Percentiles rank a stretch among this genome's conserved stretches.
phyloP scores from a whole-genome alignment of 2,329 filamentous ascomycete genomes.

The Claviceps paspali region DNA sequence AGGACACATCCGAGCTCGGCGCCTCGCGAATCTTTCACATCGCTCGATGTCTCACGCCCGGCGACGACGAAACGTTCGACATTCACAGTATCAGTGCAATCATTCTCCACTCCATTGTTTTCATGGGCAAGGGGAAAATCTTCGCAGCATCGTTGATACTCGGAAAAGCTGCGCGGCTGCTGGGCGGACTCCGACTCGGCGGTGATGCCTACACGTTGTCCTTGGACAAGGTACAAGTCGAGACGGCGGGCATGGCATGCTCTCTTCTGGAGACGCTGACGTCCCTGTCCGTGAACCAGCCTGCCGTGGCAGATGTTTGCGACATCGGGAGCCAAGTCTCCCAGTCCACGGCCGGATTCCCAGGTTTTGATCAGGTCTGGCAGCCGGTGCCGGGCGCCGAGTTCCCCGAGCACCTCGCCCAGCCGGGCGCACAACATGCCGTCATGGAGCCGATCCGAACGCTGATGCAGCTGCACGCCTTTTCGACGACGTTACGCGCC shows the following conservation, averaged over 20 bases:
- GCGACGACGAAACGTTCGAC: slow-evolving; percentile 31
- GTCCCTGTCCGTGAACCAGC: slow-evolving; percentile 1
- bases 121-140: slow-evolving; percentile 42
- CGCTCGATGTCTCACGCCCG: slow-evolving; percentile 32
- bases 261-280: slow-evolving; percentile 37
- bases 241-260: slow-evolving; percentile 32
- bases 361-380: slow-evolving; percentile 4
- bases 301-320: neutral
- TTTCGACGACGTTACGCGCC: neutral
- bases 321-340: neutral
- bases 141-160: slow-evolving; percentile 48
- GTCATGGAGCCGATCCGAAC: slow-evolving; percentile 4
- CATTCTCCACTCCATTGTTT: slow-evolving; percentile 44
- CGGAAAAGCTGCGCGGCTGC: slow-evolving; percentile 41
- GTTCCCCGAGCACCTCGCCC: too few relatives aligned
- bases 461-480: slow-evolving; percentile 3
- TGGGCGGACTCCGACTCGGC: slow-evolving; percentile 15
- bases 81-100: slow-evolving; percentile 23
- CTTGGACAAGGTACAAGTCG: slow-evolving; percentile 6
- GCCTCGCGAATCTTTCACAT: slow-evolving; percentile 31
- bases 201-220: too few relatives aligned
- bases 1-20: neutral
- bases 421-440: too few relatives aligned
- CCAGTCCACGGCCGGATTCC: neutral
- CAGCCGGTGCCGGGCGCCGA: neutral